Percentiles rank a stretch among this genome's conserved stretches.
These are phyloP conservation scores for Insectozyma bohioensis DNA, from an alignment of 1,139 yeast species.

Conservation along the genomic window DNA sequence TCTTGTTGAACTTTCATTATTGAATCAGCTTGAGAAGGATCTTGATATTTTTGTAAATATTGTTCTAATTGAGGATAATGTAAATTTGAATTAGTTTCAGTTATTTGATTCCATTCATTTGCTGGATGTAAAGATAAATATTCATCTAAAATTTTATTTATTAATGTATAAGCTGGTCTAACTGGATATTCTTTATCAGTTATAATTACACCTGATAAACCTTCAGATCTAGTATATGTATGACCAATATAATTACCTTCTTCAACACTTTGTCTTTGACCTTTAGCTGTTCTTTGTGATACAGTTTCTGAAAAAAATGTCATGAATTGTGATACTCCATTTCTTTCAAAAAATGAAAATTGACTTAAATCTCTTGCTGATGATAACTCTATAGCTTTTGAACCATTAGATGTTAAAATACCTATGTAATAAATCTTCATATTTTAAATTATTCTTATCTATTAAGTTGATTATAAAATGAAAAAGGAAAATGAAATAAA, in stretches of 20 bases:
- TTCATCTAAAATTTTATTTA: slow-evolving; percentile 90
- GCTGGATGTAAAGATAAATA: slow-evolving; percentile 82
- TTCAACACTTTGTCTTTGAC: slow-evolving; percentile 93
- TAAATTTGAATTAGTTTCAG: slow-evolving; percentile 49
- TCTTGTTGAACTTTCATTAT: slow-evolving; percentile 97
- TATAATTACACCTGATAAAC: slow-evolving; percentile 88
- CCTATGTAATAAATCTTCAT: slow-evolving; percentile 95
- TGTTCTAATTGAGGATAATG: slow-evolving; percentile 62
- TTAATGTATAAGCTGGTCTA: slow-evolving; percentile 92
- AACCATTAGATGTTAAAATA: slow-evolving; percentile 63
- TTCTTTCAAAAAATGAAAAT: slow-evolving; percentile 85
- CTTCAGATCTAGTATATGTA: slow-evolving; percentile 87
- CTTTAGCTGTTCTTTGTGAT: slow-evolving; percentile 80
- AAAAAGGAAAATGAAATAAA: no score
- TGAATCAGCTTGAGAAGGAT: slow-evolving; percentile 95
- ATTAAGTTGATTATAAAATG: no score
- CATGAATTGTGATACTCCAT: slow-evolving; percentile 84
- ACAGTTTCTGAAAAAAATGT: slow-evolving; percentile 91
- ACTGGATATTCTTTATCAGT: slow-evolving; percentile 96
- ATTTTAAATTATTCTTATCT: background rate
- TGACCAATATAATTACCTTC: slow-evolving; percentile 92
- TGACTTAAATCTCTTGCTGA: slow-evolving; percentile 80
- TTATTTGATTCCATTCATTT: slow-evolving; percentile 60
- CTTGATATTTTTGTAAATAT: slow-evolving; percentile 85
- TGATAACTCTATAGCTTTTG: slow-evolving; percentile 72